Evolutionary conservation across 2,329 filamentous ascomycete genomes (phyloP).

Genomic region (Diaporthe vaccinii): DNA sequence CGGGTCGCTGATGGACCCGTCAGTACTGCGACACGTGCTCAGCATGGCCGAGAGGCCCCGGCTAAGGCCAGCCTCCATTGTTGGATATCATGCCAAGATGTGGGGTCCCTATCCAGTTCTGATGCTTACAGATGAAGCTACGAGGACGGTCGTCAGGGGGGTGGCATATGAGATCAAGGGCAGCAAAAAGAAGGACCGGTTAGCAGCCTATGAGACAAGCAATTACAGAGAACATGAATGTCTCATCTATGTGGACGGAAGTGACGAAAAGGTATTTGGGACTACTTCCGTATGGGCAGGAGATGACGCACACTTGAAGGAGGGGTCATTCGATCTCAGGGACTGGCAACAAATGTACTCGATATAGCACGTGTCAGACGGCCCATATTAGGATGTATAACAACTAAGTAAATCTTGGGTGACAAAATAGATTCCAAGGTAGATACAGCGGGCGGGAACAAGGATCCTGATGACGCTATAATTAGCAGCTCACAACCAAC

Average conservation of each 20-base stretch:
- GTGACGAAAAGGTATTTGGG: neutral
- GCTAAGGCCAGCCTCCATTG: neutral
- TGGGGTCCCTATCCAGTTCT: neutral
- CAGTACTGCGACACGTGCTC: neutral
- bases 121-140: neutral
- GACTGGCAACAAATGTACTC: neutral
- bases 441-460: neutral
- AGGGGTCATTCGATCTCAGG: neutral
- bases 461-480: conserved; percentile 13
- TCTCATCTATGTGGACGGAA: neutral
- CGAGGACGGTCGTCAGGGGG: neutral
- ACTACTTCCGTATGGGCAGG: neutral
- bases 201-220: neutral
- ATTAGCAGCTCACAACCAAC: conserved; percentile 18
- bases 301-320: neutral
- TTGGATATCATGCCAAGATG: neutral
- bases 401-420: neutral
- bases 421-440: neutral
- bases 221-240: neutral
- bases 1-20: neutral
- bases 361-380: neutral
- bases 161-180: neutral
- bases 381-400: neutral
- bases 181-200: neutral
- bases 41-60: neutral